These are phyloP conservation scores for Clitopilus hobsonii DNA, from an alignment of 768 basidiomycete species.

Conservation along the genomic window DNA sequence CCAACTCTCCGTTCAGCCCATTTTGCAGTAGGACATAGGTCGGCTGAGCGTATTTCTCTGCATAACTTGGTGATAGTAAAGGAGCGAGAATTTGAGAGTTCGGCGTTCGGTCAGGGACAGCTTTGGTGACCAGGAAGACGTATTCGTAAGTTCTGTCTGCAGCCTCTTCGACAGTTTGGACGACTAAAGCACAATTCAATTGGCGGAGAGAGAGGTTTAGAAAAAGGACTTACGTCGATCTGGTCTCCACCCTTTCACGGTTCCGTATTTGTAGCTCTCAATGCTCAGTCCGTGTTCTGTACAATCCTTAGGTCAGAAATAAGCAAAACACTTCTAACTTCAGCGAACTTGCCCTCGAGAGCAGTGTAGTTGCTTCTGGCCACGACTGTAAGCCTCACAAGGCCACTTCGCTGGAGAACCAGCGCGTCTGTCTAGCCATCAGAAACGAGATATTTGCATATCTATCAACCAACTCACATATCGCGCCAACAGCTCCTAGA, in stretches of 20 bases:
- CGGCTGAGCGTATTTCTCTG: slow-evolving; percentile 42
- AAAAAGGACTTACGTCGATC: slow-evolving; percentile 45
- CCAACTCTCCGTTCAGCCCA: slow-evolving; percentile 65
- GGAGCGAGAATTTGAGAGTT: slow-evolving; percentile 55
- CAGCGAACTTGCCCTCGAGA: slow-evolving; percentile 32
- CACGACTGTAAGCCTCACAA: slow-evolving; percentile 64
- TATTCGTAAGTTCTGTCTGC: slow-evolving; percentile 56
- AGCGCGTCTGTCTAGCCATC: slow-evolving; percentile 38
- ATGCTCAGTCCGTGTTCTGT: slow-evolving; percentile 52
- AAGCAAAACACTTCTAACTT: not conserved
- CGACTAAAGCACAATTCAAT: slow-evolving; percentile 33
- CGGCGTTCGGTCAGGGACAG: slow-evolving; percentile 57
- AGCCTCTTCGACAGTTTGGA: slow-evolving; percentile 54
- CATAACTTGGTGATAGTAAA: slow-evolving; percentile 45
- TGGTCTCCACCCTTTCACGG: slow-evolving; percentile 54
- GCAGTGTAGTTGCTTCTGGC: slow-evolving; percentile 66
- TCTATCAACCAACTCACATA: too few relatives aligned
- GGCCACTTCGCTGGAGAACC: slow-evolving; percentile 51
- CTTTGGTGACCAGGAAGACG: slow-evolving; percentile 67
- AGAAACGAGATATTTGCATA: not conserved
- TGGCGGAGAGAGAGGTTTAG: not conserved
- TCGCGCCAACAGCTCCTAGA: slow-evolving; percentile 60
- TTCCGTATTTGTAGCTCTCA: slow-evolving; percentile 57
- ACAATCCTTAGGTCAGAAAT: not conserved
- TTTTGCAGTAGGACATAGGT: slow-evolving; percentile 67